Base-by-base conservation (phyloP, 371 early-diverging fungal species). In the Mucor piriformis region DNA sequence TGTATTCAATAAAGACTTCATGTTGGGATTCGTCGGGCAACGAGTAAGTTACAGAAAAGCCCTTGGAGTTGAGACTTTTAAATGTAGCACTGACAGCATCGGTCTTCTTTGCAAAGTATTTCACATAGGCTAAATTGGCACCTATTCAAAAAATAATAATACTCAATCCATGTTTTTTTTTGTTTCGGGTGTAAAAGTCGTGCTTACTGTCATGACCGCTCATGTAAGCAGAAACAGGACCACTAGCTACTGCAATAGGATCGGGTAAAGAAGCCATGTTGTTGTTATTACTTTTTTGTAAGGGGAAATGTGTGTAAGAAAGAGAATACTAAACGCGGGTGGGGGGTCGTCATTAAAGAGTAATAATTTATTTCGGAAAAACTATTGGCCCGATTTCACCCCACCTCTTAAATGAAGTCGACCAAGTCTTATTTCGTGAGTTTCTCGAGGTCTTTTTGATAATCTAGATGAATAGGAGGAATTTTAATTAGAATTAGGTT, bases 201-300 rank as follows among this genome's bases (percentile, higher is more conserved):
- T 15, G 24, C 12, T 55, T 64, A 74, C 75, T 73, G 38, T 63
- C 52, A 67, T 80, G 80, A 0, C 64, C 80, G n/a, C 69, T 69
- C 80, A 80, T 80, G 48, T 80, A 80, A 29, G 77, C 80, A 13
- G 74, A 64, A 60, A 73, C 74, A 38, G 73, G 71, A 0, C 61
- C 74, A 64, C 71, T 72, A 54, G 71, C 71, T 16, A 68, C 66
- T 24, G 71, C 71, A 60, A 80, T 64, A 38, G 80, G 74, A 51
- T 80, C 80, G 32, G 69, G 58, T 37, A 58, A 43, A 42, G 43
- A 27, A 20, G 54, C 54, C 54, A 54, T 54, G 8, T 24, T 40
- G 40, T 47, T 38, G n/a, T n/a, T n/a, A n/a, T n/a, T n/a, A n/a
- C n/a, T n/a, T n/a, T n/a, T n/a, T n/a, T n/a, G n/a, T n/a, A n/a